Conservation (phyloP, 345 rosid genomes). For the Zanthoxylum bungeanum region DNA sequence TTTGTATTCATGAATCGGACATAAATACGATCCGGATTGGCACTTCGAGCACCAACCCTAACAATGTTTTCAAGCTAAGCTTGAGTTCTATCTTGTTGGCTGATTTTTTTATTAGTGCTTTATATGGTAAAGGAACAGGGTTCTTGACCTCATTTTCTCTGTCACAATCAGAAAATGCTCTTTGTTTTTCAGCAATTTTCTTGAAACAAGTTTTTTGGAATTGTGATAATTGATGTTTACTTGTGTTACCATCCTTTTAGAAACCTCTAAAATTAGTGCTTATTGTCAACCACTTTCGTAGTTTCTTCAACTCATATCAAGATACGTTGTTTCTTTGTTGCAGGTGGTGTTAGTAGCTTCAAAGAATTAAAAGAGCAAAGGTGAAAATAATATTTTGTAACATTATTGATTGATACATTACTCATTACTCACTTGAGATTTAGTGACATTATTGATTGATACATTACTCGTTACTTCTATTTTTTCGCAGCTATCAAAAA, state of each 20-base stretch:
- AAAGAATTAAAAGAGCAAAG: slow-evolving; percentile 13
- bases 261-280: slow-evolving; percentile 41
- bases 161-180: slow-evolving; percentile 16
- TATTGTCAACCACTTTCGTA: slow-evolving; percentile 47
- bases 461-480: no score
- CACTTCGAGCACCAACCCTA: no score
- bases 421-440: no score
- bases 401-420: no score
- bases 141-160: slow-evolving; percentile 24
- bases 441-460: no score
- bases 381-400: slow-evolving; percentile 16
- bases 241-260: slow-evolving; percentile 19
- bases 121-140: slow-evolving; percentile 4
- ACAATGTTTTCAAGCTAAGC: slow-evolving; percentile 19
- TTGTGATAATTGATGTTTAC: slow-evolving; percentile 27
- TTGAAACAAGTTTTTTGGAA: slow-evolving; percentile 36
- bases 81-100: slow-evolving; percentile 11
- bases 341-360: slow-evolving; percentile 33
- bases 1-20: no score
- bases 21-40: no score
- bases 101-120: background rate
- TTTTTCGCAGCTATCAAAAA: no score
- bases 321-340: slow-evolving; percentile 38
- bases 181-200: background rate
- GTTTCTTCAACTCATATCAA: slow-evolving; percentile 35